Evolutionary conservation across 192 early-diverging fungal genomes (phyloP), one percentile per base, ranked within the genome.

Genomic region (Dispira parvispora): DNA sequence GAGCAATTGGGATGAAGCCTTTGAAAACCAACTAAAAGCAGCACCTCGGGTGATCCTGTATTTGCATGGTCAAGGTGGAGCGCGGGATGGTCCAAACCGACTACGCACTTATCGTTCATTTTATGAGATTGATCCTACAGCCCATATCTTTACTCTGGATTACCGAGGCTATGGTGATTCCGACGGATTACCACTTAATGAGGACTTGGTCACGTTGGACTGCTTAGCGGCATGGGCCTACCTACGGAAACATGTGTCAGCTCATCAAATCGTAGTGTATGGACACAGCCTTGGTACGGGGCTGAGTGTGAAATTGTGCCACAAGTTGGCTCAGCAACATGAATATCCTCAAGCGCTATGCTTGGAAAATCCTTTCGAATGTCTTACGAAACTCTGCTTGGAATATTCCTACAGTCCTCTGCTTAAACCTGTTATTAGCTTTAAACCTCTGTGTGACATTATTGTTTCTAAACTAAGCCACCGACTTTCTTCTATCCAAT

Each of bases 121-220:
- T 11, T 38, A 57, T 9, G 32, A 26, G 9, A 27, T 38, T 16
- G 32, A 18, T 23, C 26, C 55, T 11, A n/a, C 0, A 27, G 55
- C 55, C 8, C 55, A 57, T 27, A n/a, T 57, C 8, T 18, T 57
- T n/a, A 26, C 55, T 16, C 55, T 57, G 6, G 55, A 57, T 57
- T 57, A 57, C 55, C 26, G 55, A 32, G 55, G 55, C 55, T 57
- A 57, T 42, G 55, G 55, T 38, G 55, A 57, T 42, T 57, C 55
- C 25, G 27, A 38, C 16, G 55, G 21, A 1, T 8, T 27, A 6
- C 55, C 55, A 16, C 27, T 38, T 27, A 11, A 28, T 38, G 55
- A 57, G 18, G 32, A 26, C 27, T 8, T 57, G 32, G 26, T 57
- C 27, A 57, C 32, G 6, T 18, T 26, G 25, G 55, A 57, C 32